Percentiles rank a stretch among this genome's conserved stretches.
These are phyloP conservation scores for Crithidia thermophila DNA, from an alignment of 208 protist species.

Conservation along the genomic window DNA sequence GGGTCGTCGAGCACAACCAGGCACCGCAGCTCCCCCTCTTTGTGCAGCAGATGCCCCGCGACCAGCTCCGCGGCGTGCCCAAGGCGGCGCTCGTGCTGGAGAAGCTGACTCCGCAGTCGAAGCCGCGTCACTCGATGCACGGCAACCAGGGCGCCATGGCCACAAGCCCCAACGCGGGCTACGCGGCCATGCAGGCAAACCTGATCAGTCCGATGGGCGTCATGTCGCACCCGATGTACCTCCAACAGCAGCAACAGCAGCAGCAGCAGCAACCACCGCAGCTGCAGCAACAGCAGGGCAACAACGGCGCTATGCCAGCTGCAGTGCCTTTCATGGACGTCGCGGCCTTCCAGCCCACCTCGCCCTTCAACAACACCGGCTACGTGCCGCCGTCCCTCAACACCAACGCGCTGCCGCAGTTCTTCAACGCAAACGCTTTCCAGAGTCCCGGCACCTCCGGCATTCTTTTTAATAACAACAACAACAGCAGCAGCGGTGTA, in stretches of 20 bases:
- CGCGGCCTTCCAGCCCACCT: constrained; percentile 1
- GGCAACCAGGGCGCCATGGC: not conserved
- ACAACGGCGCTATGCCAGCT: not conserved
- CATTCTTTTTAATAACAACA: not conserved
- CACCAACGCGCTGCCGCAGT: constrained; percentile 11
- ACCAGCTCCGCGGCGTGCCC: constrained; percentile 69
- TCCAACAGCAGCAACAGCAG: constrained; percentile 28
- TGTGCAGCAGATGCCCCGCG: constrained; percentile 60
- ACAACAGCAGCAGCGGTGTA: not conserved
- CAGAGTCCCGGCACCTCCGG: not conserved
- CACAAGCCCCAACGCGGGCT: constrained; percentile 2
- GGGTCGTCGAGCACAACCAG: constrained; percentile 55
- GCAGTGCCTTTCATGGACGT: constrained; percentile 12
- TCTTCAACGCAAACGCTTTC: constrained; percentile 20
- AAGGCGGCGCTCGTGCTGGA: constrained; percentile 84
- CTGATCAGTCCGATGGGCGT: constrained; percentile 15
- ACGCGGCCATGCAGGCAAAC: not conserved
- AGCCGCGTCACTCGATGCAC: constrained; percentile 21
- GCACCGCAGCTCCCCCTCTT: constrained; percentile 46
- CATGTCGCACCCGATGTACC: constrained; percentile 12
- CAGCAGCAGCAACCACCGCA: constrained; percentile 22
- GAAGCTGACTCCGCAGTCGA: constrained; percentile 53
- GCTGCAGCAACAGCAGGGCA: constrained; percentile 4
- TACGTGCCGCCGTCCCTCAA: not conserved
- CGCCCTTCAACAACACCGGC: constrained; percentile 7